Conservation (phyloP, 305 asterid species). For the Fraxinus ornus region DNA sequence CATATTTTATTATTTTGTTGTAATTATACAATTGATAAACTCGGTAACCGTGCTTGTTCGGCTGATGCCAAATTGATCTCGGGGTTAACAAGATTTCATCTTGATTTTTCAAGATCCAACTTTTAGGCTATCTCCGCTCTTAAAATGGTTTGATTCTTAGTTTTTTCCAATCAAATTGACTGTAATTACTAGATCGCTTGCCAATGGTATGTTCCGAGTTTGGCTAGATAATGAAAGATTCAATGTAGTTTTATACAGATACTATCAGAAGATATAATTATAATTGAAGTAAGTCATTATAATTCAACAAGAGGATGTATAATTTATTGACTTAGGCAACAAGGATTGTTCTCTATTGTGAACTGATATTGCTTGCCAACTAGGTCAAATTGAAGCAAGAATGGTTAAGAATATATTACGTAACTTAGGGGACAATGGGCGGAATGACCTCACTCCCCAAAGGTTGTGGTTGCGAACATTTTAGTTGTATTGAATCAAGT, state of each 20-base stretch:
- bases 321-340: background rate
- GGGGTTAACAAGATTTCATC: background rate
- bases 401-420: too few relatives aligned
- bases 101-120: background rate
- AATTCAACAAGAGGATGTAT: background rate
- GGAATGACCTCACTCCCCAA: background rate
- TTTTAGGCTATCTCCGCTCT: background rate
- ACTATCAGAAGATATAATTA: too few relatives aligned
- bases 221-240: background rate
- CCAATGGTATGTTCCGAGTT: background rate
- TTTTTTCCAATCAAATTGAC: constrained; percentile 9
- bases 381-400: background rate
- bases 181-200: background rate
- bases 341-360: background rate
- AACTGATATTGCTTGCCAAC: background rate
- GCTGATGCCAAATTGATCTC: background rate
- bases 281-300: background rate
- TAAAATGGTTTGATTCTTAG: background rate
- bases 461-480: background rate
- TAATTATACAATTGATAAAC: background rate
- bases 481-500: background rate
- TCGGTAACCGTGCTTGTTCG: too few relatives aligned
- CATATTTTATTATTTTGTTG: too few relatives aligned
- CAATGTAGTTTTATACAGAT: too few relatives aligned
- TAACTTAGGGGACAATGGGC: background rate